phyloP scores from a whole-genome alignment of 148 eudicot genomes.

The Fagopyrum esculentum region DNA sequence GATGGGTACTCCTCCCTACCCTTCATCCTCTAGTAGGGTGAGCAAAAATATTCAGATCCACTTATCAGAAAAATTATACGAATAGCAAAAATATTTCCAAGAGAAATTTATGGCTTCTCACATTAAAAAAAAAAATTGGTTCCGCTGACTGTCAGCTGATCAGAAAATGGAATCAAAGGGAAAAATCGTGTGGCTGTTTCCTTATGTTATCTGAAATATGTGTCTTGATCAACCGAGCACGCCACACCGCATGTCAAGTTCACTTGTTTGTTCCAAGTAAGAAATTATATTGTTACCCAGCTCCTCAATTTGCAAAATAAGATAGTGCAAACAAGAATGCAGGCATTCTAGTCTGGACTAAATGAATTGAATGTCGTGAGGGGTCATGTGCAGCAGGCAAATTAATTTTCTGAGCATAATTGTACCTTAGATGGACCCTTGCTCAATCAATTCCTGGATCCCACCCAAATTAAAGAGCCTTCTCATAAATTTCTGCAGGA shows the following conservation, averaged over 20 bases:
- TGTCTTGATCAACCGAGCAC: no score
- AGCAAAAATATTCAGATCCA: no score
- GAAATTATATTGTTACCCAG: neutral
- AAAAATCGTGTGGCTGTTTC: neutral
- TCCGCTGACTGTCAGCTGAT: neutral
- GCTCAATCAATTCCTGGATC: neutral
- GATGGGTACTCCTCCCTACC: no score
- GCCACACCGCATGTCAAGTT: no score
- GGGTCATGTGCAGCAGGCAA: neutral
- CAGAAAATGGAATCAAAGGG: neutral
- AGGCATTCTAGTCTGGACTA: neutral
- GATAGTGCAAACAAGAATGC: neutral
- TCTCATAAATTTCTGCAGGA: neutral
- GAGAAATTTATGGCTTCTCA: no score
- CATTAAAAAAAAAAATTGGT: no score
- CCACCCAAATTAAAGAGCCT: neutral
- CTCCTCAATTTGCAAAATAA: neutral
- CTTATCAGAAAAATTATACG: no score
- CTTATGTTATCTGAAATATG: neutral
- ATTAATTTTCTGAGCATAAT: neutral
- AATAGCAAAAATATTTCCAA: no score
- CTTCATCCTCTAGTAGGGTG: no score
- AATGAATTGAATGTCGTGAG: neutral
- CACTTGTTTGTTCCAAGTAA: neutral
- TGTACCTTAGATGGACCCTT: conserved; percentile 1